Evolutionary conservation across 768 basidiomycete species (phyloP).

Genomic region (Pleurotus sapidus): DNA sequence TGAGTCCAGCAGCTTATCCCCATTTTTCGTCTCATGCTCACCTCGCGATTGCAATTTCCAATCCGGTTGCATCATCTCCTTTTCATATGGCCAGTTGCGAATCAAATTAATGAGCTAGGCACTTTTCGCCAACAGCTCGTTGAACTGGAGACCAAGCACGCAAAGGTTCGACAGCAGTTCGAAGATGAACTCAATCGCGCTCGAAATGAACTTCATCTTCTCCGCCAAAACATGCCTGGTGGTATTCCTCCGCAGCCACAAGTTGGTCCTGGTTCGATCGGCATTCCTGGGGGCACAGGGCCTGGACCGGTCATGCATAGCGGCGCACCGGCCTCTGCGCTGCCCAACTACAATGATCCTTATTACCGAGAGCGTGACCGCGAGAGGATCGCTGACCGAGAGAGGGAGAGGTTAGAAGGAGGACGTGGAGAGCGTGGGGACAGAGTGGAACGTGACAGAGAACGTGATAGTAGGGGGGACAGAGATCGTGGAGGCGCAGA

Average conservation of each 20-base stretch:
- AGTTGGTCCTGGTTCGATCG: slow-evolving; percentile 25
- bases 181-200: slow-evolving; percentile 80
- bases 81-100: slow-evolving; percentile 48
- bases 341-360: slow-evolving; percentile 17
- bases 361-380: slow-evolving; percentile 15
- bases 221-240: slow-evolving; percentile 31
- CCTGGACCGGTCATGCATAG: slow-evolving; percentile 12
- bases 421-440: neutral
- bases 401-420: slow-evolving; percentile 2
- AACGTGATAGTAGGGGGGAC: slow-evolving; percentile 25
- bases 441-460: slow-evolving; percentile 14
- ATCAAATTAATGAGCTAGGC: slow-evolving; percentile 87
- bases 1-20: slow-evolving; percentile 31
- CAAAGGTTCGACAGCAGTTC: slow-evolving; percentile 81
- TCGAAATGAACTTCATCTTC: slow-evolving; percentile 61
- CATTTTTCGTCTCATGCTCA: no score
- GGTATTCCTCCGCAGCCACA: slow-evolving; percentile 28
- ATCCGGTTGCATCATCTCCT: neutral
- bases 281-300: slow-evolving; percentile 19
- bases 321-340: slow-evolving; percentile 12
- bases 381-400: neutral
- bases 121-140: slow-evolving; percentile 88
- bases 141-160: slow-evolving; percentile 87
- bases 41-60: no score
- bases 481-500: slow-evolving; percentile 21